A percentile compares a stretch with the other conserved stretches of the same genome.
Evolutionary conservation across 768 basidiomycete genomes (phyloP).

Genomic region (Pluteus cervinus): DNA sequence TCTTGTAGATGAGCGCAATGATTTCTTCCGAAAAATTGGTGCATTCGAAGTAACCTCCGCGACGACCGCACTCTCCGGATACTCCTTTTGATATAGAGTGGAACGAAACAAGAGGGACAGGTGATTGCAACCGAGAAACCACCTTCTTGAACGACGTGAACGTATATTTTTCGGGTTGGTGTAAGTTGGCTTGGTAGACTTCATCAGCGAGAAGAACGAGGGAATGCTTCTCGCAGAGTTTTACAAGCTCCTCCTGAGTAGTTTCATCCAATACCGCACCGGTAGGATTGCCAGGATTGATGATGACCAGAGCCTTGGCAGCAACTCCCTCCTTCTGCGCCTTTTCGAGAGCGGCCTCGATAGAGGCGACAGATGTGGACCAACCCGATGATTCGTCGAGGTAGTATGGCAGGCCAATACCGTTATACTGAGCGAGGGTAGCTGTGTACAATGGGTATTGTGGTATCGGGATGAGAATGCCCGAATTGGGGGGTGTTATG

Average conservation of each 20-base stretch:
- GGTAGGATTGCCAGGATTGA: conserved; percentile 99
- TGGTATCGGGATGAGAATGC: conserved; percentile 93
- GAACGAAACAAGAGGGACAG: conserved; percentile 86
- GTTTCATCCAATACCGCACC: conserved; percentile 71
- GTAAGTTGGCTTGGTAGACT: conserved; percentile 96
- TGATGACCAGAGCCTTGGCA: conserved; percentile 87
- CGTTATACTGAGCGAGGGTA: conserved; percentile 78
- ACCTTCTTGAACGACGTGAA: conserved; percentile 96
- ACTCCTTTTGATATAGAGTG: conserved; percentile 98
- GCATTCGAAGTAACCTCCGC: conserved; percentile 95
- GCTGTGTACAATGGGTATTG: conserved; percentile 99
- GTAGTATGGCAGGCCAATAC: conserved; percentile 81
- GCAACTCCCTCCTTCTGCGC: conserved; percentile 54
- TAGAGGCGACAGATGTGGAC: conserved; percentile 68
- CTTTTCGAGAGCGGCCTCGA: conserved; percentile 61
- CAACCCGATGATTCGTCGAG: conserved; percentile 80
- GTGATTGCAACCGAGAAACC: conserved; percentile 59
- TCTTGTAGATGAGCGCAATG: conserved; percentile 89
- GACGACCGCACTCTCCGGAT: conserved; percentile 92
- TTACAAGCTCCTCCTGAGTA: conserved; percentile 73
- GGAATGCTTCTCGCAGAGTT: conserved; percentile 76
- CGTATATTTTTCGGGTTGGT: conserved; percentile 54
- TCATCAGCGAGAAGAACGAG: conserved; percentile 95
- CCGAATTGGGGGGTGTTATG: conserved; percentile 59
- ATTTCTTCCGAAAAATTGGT: conserved; percentile 75